Percentiles rank a stretch among this genome's conserved stretches.
Evolutionary conservation across 495 filamentous ascomycete species (phyloP).

Genomic region (Penicillium simplicissimum): DNA sequence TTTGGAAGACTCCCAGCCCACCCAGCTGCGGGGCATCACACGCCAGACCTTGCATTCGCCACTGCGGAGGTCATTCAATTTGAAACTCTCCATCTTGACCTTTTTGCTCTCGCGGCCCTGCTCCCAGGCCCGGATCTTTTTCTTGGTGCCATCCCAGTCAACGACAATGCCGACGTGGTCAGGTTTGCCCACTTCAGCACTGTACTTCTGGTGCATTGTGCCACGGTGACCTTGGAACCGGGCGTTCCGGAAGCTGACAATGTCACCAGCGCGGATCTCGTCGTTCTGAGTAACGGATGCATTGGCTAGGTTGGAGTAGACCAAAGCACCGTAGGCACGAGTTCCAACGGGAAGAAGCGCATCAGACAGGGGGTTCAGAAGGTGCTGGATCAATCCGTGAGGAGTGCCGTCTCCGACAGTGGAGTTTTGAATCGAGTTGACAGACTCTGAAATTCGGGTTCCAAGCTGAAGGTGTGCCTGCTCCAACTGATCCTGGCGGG

Average conservation of each 20-base stretch:
- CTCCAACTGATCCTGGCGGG: conserved; percentile 94
- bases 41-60: conserved; percentile 98
- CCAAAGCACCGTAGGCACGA: conserved; percentile 85
- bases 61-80: conserved; percentile 85
- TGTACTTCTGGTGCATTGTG: conserved; percentile 92
- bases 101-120: conserved; percentile 94
- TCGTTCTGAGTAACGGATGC: conserved; percentile 86
- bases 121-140: conserved; percentile 94
- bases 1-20: conserved; percentile 70
- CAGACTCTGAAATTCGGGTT: conserved; percentile 66
- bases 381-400: conserved; percentile 70
- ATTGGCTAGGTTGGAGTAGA: conserved; percentile 94
- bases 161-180: conserved; percentile 96
- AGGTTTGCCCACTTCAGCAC: conserved; percentile 80
- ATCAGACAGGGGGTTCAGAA: conserved; percentile 69
- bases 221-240: conserved; percentile 96
- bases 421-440: conserved; percentile 68
- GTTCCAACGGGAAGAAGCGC: conserved; percentile 80
- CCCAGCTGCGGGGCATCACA: conserved; percentile 87
- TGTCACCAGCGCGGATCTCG: conserved; percentile 92
- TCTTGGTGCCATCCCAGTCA: conserved; percentile 98
- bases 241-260: conserved; percentile 90
- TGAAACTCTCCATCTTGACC: conserved; percentile 90
- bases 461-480: conserved; percentile 77
- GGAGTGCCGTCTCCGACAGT: conserved; percentile 84